Percentiles rank a stretch among this genome's conserved stretches.
Evolutionary conservation across 2,329 filamentous ascomycete species (phyloP).

Genomic region (Cercospora zeina): DNA sequence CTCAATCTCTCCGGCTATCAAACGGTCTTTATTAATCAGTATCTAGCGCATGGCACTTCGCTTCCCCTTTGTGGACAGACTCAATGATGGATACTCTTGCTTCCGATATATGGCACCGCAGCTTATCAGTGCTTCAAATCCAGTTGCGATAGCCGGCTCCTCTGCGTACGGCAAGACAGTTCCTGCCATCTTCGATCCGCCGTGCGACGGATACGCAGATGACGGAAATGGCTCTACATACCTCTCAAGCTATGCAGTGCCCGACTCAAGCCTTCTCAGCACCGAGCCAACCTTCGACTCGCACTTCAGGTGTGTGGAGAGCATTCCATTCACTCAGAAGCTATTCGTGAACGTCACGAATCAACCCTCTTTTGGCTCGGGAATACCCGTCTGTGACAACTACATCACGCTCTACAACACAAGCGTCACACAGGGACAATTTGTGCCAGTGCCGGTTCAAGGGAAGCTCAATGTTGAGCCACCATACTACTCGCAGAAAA

Average conservation of each 20-base stretch:
- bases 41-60: constrained; percentile 8
- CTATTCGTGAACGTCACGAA: constrained; percentile 25
- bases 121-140: constrained; percentile 17
- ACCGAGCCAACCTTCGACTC: constrained; percentile 17
- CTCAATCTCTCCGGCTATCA: neutral
- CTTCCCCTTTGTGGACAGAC: constrained; percentile 23
- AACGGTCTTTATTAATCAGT: neutral
- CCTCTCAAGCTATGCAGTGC: constrained; percentile 16
- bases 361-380: constrained; percentile 21
- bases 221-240: constrained; percentile 9
- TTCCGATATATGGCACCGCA: constrained; percentile 21
- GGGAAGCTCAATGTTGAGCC: constrained; percentile 17
- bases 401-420: constrained; percentile 23
- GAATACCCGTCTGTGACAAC: constrained; percentile 17
- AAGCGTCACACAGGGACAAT: constrained; percentile 20
- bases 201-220: constrained; percentile 22
- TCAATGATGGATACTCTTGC: constrained; percentile 23
- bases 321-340: constrained; percentile 15
- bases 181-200: constrained; percentile 20
- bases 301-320: constrained; percentile 9
- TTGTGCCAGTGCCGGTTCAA: constrained; percentile 18
- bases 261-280: constrained; percentile 8
- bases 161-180: constrained; percentile 12
- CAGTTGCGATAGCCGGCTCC: constrained; percentile 14
- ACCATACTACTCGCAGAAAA: constrained; percentile 18